Conservation (phyloP, 2,329 filamentous ascomycete genomes). For the Colletotrichum tropicale region DNA sequence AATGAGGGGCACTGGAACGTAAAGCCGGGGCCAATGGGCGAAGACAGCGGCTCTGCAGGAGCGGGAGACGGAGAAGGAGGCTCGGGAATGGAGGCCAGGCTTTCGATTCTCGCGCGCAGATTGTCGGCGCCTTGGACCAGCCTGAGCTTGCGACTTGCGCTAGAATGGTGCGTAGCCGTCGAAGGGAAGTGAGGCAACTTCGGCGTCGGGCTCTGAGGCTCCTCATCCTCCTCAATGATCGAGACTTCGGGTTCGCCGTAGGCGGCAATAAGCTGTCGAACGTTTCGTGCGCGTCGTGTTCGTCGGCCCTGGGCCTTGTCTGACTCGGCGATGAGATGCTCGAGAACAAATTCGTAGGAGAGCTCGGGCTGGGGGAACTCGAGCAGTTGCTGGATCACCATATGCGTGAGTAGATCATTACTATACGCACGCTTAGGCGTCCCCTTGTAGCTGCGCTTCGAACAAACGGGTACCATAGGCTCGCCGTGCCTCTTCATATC, state of each 20-base stretch:
- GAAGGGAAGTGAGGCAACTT: slow-evolving; percentile 14
- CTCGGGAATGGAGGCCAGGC: neutral
- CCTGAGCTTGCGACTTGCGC: neutral
- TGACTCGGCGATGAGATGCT: slow-evolving; percentile 1
- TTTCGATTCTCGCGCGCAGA: neutral
- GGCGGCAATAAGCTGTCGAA: slow-evolving; percentile 3
- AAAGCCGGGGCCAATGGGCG: slow-evolving; percentile 1
- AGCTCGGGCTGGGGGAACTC: slow-evolving; percentile 10
- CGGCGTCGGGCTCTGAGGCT: slow-evolving; percentile 9
- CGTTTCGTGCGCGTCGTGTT: neutral
- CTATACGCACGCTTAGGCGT: slow-evolving; percentile 8
- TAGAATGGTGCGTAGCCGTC: slow-evolving; percentile 12
- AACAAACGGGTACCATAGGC: neutral
- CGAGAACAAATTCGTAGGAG: slow-evolving; percentile 10
- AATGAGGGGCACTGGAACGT: slow-evolving; percentile 8
- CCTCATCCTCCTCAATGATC: slow-evolving; percentile 12
- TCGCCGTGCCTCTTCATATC: slow-evolving; percentile 10
- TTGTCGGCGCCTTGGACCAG: neutral
- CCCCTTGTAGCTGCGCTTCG: slow-evolving; percentile 6
- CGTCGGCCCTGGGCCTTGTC: neutral
- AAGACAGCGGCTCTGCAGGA: neutral
- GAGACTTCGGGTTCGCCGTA: slow-evolving; percentile 13
- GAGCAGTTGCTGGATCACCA: slow-evolving; percentile 6
- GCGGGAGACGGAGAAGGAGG: neutral
- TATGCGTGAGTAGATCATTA: slow-evolving; percentile 8